Evolutionary conservation across 1,284 basidiomycete species (phyloP), one percentile per base, ranked within the genome.

Genomic region (Neolentinus lepideus): DNA sequence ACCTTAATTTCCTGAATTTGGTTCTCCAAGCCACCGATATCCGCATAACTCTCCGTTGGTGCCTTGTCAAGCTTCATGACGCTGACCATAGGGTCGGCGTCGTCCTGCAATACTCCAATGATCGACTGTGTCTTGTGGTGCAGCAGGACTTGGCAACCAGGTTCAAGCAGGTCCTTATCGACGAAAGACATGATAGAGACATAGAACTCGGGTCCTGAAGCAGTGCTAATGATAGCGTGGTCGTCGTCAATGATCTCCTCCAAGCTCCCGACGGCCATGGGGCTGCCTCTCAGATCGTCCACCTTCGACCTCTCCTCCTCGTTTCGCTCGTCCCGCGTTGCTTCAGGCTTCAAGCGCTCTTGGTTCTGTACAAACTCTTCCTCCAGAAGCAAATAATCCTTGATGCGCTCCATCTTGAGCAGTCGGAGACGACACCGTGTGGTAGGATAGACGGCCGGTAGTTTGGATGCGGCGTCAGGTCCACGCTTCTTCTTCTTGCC

Each of bases 191-290:
- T 94, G 70, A 99, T 98, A 47, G 93, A 90, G 62, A 99, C 97
- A 69, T 99, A 99, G 73, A 90, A 95, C 70, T 99, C 97, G 29
- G 96, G 95, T 1, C 97, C 96, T 38, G 92, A 93, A 19, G 93
- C 85, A 10, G 92, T 92, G 70, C 92, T 95, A 66, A 99, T 90
- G 70, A 99, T 98, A 21, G 97, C 96, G 70, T 99, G 97, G 79
- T 99, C 97, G 75, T 99, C 97, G 77, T 99, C 97, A 67, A 99
- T 97, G 64, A 99, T 98, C 74, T 99, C 97, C 74, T 99, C 97
- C 64, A 99, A 79, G 0, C 94, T 93, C 35, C 97, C 97, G 54
- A 99, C 94, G 12, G 88, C 90, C 93, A 99, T 98, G 4, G 97
- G 97, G 53, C 85, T 90, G 21, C 97, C 97, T 52, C 97, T 84